Conservation (phyloP, 2,329 filamentous ascomycete species). For the Talaromyces sp. region DNA sequence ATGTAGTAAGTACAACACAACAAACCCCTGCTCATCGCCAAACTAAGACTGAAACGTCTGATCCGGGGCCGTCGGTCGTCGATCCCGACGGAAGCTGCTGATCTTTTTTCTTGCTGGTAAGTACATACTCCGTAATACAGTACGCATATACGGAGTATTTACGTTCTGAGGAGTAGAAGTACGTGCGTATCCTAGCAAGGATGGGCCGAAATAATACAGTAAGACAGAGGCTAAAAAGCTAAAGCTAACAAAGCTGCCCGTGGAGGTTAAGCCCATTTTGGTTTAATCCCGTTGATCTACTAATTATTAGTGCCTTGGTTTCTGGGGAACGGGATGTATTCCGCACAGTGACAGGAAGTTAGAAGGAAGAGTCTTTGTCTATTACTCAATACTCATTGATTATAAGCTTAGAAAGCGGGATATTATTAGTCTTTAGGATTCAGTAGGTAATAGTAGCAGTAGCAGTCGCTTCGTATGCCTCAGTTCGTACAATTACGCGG, state of each 20-base stretch:
- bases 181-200: background rate
- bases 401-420: background rate
- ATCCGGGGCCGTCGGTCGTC: background rate
- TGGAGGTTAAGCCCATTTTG: background rate
- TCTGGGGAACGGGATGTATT: background rate
- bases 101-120: background rate
- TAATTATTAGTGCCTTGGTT: background rate
- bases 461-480: background rate
- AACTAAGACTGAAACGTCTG: background rate
- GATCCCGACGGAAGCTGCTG: background rate
- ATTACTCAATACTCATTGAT: background rate
- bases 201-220: background rate
- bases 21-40: background rate
- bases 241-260: background rate
- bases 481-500: background rate
- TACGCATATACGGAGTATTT: too few relatives aligned
- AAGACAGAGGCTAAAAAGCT: too few relatives aligned
- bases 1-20: background rate
- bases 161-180: too few relatives aligned
- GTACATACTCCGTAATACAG: too few relatives aligned
- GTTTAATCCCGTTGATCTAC: background rate
- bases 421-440: too few relatives aligned
- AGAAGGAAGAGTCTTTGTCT: background rate
- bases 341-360: background rate
- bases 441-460: background rate